Evolutionary conservation across 1,284 basidiomycete genomes (phyloP), one percentile per base, ranked within the genome.

Genomic region (Leccinum brunneo-olivaceum): DNA sequence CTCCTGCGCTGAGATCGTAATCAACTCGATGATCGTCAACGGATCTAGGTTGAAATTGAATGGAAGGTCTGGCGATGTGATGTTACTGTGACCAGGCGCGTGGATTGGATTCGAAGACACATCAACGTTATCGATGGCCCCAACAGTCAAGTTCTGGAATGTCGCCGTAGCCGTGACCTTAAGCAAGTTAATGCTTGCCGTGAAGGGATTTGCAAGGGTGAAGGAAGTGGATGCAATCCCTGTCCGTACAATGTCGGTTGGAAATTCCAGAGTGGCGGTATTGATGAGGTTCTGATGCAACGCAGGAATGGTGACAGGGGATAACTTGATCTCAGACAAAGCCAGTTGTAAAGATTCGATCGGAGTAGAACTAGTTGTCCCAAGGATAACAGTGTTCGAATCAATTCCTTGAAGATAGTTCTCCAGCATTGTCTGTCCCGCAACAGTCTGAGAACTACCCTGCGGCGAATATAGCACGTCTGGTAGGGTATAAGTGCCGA

Each of bases 351-450:
- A 65, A 9, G 86, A 87, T 34, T 68, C 69, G 30, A 89, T 79
- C 1, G 71, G 66, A 0, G 85, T 88, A 5, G 84, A 80, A 39
- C 61, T 67, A 2, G 66, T 68, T 4, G 73, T 72, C 7, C 86
- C 86, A 19, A 67, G 55, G 44, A 89, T 86, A 14, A 70, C 68
- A 0, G 79, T 78, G 34, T 70, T 65, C 3, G 77, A 77, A 47
- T 77, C 66, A 21, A 81, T 58, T 16, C 81, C 84, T 64, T 84
- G 79, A 9, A 89, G 64, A 58, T 79, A 89, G 60, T 84, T 83
- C 63, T 85, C 76, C 37, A 89, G 71, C 50, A 89, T 58, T 5
- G 57, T 57, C 50, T 72, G 72, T 19, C 85, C 85, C 2, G 80
- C 62, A 21, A 45, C 73, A 4, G 68, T 56, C 25, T 76, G 66